Base-by-base conservation (phyloP, 331 rosid genomes). In the Prunus yedoensis region DNA sequence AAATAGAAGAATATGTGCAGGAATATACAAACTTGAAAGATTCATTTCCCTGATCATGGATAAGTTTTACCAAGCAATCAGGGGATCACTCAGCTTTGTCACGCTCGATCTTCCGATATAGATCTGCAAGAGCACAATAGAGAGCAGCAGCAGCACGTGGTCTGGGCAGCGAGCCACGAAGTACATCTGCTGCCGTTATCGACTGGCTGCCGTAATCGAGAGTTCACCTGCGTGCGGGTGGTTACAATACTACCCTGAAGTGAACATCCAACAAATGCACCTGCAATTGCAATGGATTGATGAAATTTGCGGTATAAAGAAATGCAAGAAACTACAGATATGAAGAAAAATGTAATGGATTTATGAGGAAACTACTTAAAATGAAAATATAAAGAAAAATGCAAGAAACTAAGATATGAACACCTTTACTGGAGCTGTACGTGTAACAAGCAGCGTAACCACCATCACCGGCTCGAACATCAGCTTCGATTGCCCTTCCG, bases 221-320 rank as follows among this genome's bases (percentile, higher is more conserved):
- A 77, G 65, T 95, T 95, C 80, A 90, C 97, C 20, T 28, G 80
- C 9, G 86, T 68, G 4, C 94, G 87, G 23, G 98, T 88, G 3
- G 89, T 83, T 38, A 90, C 98, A 43, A 92, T 59, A 73, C 99
- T 87, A 12, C 99, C 93, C 84, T 90, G 93, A 47, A 95, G 88
- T 57, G 99, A 95, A 79, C 97, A 95, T 53, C 99, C 99, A 79
- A 87, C 94, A 81, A 95, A 92, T 61, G 99, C 99, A 71, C 98
- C 99, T 95, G 90, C 83, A 83, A 71, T 62, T 35, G 27, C 70
- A 75, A 51, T 25, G 68, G 32, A n/a, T 10, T 2, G 63, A 58
- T 23, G 78, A 73, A 30, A 35, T 60, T 5, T 10, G 43, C 5
- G 30, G 20, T 77, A 30, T 53, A 2, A 23, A 30, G 35, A 30